Evolutionary conservation across 441 rosid species (phyloP).

Genomic region (Populus hybrid): DNA sequence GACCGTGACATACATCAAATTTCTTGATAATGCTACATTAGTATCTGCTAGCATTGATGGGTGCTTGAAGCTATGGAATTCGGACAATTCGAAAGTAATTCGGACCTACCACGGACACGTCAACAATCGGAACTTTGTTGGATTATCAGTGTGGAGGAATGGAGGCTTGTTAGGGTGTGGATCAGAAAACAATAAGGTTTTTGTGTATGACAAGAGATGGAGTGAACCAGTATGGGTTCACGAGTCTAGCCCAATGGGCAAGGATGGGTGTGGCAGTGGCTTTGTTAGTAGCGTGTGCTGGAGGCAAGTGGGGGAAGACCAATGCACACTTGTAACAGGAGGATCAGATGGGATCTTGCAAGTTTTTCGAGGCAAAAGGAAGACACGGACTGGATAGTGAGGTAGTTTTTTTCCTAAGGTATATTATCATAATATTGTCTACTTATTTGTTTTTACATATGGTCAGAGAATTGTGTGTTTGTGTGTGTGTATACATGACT

Average conservation of each 20-base stretch:
- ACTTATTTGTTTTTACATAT: too few species aligned
- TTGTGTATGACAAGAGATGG: constrained; percentile 79
- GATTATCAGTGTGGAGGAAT: constrained; percentile 69
- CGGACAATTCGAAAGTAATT: constrained; percentile 23
- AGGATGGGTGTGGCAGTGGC: constrained; percentile 20
- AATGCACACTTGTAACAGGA: constrained; percentile 67
- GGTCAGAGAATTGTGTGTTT: too few species aligned
- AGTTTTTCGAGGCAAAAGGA: constrained; percentile 49
- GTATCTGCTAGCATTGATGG: constrained; percentile 69
- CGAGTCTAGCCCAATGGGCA: constrained; percentile 36
- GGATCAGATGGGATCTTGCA: constrained; percentile 75
- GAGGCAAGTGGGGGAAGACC: constrained; percentile 59
- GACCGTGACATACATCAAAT: constrained; percentile 66
- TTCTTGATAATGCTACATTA: constrained; percentile 39
- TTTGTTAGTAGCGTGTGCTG: constrained; percentile 79
- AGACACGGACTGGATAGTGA: not conserved
- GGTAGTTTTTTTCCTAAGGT: not conserved
- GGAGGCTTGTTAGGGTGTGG: constrained; percentile 81
- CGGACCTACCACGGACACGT: constrained; percentile 69
- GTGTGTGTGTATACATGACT: too few species aligned
- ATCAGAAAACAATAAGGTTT: constrained; percentile 66
- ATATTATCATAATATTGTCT: too few species aligned
- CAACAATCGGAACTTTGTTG: constrained; percentile 67
- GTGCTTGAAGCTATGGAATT: constrained; percentile 62
- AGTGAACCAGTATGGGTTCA: constrained; percentile 70